Evolutionary conservation across 768 basidiomycete species (phyloP), one percentile per base, ranked within the genome.

Genomic region (Baorangia bicolor): DNA sequence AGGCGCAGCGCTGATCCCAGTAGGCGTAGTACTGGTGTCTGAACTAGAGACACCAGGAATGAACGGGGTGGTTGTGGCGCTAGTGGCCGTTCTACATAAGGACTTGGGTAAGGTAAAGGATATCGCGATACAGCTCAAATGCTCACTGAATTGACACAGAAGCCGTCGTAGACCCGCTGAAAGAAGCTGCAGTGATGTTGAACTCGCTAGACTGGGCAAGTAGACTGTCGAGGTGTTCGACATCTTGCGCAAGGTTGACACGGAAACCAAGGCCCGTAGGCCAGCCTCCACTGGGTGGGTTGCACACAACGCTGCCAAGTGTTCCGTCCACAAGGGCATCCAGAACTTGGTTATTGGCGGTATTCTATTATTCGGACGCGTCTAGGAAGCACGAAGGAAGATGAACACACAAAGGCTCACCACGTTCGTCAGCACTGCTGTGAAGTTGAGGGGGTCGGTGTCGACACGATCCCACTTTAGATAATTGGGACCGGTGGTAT

Each of bases 151-250:
- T 5, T 18, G 63, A 55, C 7, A 34, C 30, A 40, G 60, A 37
- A 14, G 61, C 51, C 12, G 66, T 51, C 16, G 69, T 44, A 7
- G 71, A 51, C 8, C 30, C 42, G 28, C 30, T 47, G 33, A 69
- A 58, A 33, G 66, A 58, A 28, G 55, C 28, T 1, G 56, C 55
- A 39, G 68, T 69, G 67, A 85, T 82, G 63, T 67, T 72, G 71
- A 93, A 94, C 52, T 82, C 66, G 27, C 53, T 49, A 18, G 90
- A 92, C 72, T 94, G 90, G 37, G 91, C 90, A 50, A 83, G 78
- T 60, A 94, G 84, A 48, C 73, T 71, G 68, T 69, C 64, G 23
- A 81, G 73, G 51, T 82, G 49, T 20, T 78, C 52, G 4, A 76
- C 58, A 60, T 81, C 77, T 61, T 75, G 63, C 57, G 86, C 83